These are phyloP conservation scores for Keithomyces neogunnii DNA, from an alignment of 2,329 filamentous ascomycete genomes.

Conservation along the genomic window DNA sequence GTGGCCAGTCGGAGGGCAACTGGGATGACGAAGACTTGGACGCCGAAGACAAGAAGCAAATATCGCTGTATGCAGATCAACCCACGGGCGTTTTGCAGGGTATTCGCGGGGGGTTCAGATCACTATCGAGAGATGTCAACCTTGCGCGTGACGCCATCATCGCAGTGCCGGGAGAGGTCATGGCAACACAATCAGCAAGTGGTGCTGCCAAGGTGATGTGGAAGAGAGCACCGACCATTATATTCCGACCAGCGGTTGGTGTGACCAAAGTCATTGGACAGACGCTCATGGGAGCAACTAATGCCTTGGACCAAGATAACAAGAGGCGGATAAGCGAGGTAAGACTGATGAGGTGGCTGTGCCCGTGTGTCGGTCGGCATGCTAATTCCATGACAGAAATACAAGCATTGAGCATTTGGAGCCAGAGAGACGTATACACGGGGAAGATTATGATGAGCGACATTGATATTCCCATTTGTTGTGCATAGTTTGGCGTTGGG, in stretches of 20 bases:
- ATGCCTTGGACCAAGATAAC: constrained; percentile 79
- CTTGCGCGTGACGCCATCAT: constrained; percentile 86
- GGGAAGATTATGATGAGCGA: neutral
- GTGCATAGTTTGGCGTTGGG: constrained; percentile 4
- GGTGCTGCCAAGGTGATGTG: constrained; percentile 73
- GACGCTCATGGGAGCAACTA: constrained; percentile 85
- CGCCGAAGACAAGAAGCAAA: constrained; percentile 64
- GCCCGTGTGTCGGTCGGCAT: neutral
- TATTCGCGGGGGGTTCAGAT: constrained; percentile 71
- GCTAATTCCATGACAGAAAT: constrained; percentile 31
- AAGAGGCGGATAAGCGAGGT: constrained; percentile 80
- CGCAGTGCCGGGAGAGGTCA: constrained; percentile 82
- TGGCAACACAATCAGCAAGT: constrained; percentile 75
- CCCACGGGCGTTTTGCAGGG: constrained; percentile 84
- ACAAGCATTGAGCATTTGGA: constrained; percentile 30
- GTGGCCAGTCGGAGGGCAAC: constrained; percentile 26
- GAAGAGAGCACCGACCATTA: constrained; percentile 81
- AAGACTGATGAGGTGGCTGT: constrained; percentile 33
- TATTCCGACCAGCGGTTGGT: constrained; percentile 83
- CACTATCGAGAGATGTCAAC: constrained; percentile 79
- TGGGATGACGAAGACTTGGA: constrained; percentile 56
- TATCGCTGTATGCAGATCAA: constrained; percentile 90
- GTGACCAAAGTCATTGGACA: constrained; percentile 83
- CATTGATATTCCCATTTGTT: neutral
- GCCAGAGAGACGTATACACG: neutral